Evolutionary conservation across 192 early-diverging fungal species (phyloP), one percentile per base, ranked within the genome.

Genomic region (Podila verticillata): DNA sequence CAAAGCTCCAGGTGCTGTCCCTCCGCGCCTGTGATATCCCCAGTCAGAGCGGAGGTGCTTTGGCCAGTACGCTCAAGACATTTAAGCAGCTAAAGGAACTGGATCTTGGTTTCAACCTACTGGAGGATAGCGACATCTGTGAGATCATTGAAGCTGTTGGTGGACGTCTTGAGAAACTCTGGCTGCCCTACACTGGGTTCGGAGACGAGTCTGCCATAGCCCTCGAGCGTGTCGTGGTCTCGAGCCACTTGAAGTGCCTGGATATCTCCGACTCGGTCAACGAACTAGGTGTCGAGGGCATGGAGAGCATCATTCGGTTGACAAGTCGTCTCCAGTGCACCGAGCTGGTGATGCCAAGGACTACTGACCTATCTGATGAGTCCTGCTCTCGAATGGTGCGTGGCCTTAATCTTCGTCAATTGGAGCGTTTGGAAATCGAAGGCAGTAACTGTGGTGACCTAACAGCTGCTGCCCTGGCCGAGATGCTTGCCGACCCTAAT

Each of bases 121-220:
- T 80, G 7, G 69, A 66, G 7, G 75, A 80, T 24, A 32, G 31
- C 0, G 61, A 64, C 8, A 66, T 70, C 35, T 72, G 75, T 51
- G 65, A 62, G 13, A 48, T 80, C 5, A 63, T 80, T 31, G 63
- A 80, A 9, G 65, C 70, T 7, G 54, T 71, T 6, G 70, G 67
- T 22, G 65, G 48, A 13, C 64, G 48, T 5, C 32, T 80, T 1
- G 65, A 63, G 26, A 80, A 57, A 28, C 70, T 80, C 13, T 63
- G 29, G 8, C 54, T 80, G 13, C 48, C 58, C 10, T 44, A 63
- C 39, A 59, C 75, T 7, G 69, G 65, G 0, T 80, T 80, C 32
- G 70, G 75, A 13, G 61, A 80, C n/a, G 75, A 72, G 6, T 58
- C 75, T 4, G 75, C 75, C 7, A 57, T 68, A 60, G 75, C 70